Evolutionary conservation across 495 filamentous ascomycete species (phyloP), one percentile per base, ranked within the genome.

Genomic region (Podospora australis): DNA sequence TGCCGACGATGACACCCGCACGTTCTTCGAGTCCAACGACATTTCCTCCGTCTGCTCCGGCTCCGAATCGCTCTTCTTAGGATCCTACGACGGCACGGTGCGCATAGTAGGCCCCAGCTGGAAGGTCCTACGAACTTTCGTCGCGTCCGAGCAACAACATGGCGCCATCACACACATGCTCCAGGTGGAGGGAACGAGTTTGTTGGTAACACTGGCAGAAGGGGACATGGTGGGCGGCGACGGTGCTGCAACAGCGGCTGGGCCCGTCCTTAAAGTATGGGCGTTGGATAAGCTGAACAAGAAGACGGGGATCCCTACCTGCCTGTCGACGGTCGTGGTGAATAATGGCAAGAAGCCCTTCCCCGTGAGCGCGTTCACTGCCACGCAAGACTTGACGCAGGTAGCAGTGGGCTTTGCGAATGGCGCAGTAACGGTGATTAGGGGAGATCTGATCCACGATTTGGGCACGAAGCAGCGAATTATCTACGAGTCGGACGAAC

Each of bases 401-500:
- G 77, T 96, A 6, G 92, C 90, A 19, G 82, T 97, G 9, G 92
- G 94, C 14, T 98, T 98, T 65, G 92, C 85, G 20, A 96, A 97
- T 65, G 92, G 92, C 16, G 83, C 89, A 8, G 92, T 98, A 23
- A 94, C 88, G 7, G 82, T 96, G 28, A 86, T 98, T 48, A 80
- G 92, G 30, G 92, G 92, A 44, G 92, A 98, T 66, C 69, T 98
- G 39, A 90, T 98, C 49, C 87, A 97, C 63, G 94, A 97, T 63
- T 80, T 90, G 50, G 92, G 92, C n/a, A 87, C 92, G 28, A 90
- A 89, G 62, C 92, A 98, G 64, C 80, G 94, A 19, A 91, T 91
- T 22, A 89, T 98, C 22, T 94, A 95, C 67, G 92, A 96, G 58
- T 95, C 90, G 2, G 90, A 97, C 55, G 92, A 98, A 56, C 92